Base-by-base conservation (phyloP, 2,329 filamentous ascomycete genomes). In the Chaetothyriales sp. region DNA sequence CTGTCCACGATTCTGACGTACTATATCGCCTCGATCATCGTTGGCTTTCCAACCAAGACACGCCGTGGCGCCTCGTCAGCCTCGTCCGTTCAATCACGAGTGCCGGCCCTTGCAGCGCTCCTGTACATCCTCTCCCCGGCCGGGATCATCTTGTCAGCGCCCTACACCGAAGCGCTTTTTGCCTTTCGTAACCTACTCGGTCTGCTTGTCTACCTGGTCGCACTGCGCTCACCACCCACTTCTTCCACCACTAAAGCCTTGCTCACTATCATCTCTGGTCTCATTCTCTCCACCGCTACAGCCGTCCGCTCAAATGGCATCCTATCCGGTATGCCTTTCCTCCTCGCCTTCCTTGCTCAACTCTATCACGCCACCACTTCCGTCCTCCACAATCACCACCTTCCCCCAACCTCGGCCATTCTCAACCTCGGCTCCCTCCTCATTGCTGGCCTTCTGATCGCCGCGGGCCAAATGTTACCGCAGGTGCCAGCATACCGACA, bases 41-140 rank as follows among this genome's bases (percentile, higher is more conserved):
- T 44, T 28, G 43, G 64, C n/a, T 50, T 59, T 37, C 55, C 63
- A n/a, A 65, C 59, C n/a, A 44, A 58, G 18, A 56, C 65, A 51
- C 51, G 5, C 33, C 33, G 33, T 15, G 10, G 10, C 33, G 44
- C 19, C 7, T 10, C n/a, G 13, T 19, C 44, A 10, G 20, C 10
- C 28, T 18, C 46, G 10, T 28, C 19, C 2, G 25, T 10, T 28
- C 46, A 49, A n/a, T 66, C 56, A 56, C 72, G 65, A n/a, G 66
- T 84, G 43, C 77, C 86, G 1, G 81, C 90, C 55, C 64, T 85
- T 19, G 76, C 87, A 7, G 80, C 87, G 2, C 70, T 77, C 15
- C 71, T 97, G 47, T 88, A 97, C 66, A 77, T 94, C 51, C 64
- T 97, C 47, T 92, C 86, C 0, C 90, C 92, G 0, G 92, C 86